Conservation (phyloP, 345 rosid species). For the Aethionema arabicum region DNA sequence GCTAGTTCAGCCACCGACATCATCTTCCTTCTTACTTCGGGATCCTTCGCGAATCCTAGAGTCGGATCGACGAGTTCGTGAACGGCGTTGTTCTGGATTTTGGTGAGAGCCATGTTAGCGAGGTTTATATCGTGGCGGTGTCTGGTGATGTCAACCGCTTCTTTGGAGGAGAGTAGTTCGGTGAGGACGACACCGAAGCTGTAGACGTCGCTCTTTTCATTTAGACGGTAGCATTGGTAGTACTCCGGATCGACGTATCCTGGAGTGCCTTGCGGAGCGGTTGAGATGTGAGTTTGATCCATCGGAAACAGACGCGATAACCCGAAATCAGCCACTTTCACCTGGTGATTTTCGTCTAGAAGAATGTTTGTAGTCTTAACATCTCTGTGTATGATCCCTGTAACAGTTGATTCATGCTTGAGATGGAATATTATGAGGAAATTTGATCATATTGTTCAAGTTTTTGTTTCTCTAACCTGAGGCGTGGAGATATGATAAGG, state of each 20-base stretch:
- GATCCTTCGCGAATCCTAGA: constrained; percentile 59
- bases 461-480: constrained; percentile 29
- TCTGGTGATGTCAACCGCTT: constrained; percentile 72
- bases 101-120: constrained; percentile 70
- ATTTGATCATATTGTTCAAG: background rate
- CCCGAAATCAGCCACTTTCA: constrained; percentile 95
- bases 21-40: constrained; percentile 37
- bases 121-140: constrained; percentile 66
- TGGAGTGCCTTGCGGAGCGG: constrained; percentile 95
- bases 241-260: constrained; percentile 94
- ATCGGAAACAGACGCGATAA: constrained; percentile 73
- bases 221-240: constrained; percentile 71
- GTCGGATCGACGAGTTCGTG: constrained; percentile 69
- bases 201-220: constrained; percentile 84
- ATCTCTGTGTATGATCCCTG: constrained; percentile 71
- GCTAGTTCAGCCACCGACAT: constrained; percentile 68
- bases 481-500: constrained; percentile 62
- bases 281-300: constrained; percentile 80
- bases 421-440: background rate
- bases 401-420: background rate
- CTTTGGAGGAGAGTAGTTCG: constrained; percentile 64
- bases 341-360: constrained; percentile 51
- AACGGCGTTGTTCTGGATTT: constrained; percentile 60
- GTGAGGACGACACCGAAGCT: constrained; percentile 86
- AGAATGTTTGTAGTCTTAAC: constrained; percentile 90